These are phyloP conservation scores for Lactarius tabidus DNA, from an alignment of 768 basidiomycete species.

Conservation along the genomic window DNA sequence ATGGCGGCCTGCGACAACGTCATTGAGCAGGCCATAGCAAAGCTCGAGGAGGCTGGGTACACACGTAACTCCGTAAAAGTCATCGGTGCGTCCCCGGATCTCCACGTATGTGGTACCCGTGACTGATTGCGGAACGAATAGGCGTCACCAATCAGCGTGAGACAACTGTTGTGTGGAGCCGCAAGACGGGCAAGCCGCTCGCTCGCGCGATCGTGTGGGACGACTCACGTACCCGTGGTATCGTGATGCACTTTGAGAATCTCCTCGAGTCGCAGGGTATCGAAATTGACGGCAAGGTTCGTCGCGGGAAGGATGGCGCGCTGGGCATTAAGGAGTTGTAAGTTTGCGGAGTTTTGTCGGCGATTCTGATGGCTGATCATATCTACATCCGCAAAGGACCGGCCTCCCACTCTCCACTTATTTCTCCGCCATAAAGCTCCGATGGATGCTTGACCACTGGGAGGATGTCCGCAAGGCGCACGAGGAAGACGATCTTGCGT, in stretches of 20 bases:
- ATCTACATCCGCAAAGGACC: slow-evolving; percentile 49
- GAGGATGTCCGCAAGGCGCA: slow-evolving; percentile 73
- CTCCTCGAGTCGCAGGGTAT: slow-evolving; percentile 72
- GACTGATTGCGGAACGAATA: slow-evolving; percentile 29
- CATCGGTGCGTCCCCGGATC: slow-evolving; percentile 59
- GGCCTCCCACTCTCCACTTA: slow-evolving; percentile 96
- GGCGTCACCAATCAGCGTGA: slow-evolving; percentile 98
- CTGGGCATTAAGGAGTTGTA: slow-evolving; percentile 65
- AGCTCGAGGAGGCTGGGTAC: slow-evolving; percentile 75
- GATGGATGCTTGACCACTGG: slow-evolving; percentile 94
- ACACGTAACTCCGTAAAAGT: slow-evolving; percentile 78
- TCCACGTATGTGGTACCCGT: slow-evolving; percentile 1
- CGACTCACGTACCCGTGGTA: slow-evolving; percentile 86
- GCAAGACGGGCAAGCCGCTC: slow-evolving; percentile 81
- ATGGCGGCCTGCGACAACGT: slow-evolving; percentile 68
- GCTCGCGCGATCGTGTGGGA: slow-evolving; percentile 95
- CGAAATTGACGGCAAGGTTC: slow-evolving; percentile 62
- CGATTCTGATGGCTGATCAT: slow-evolving; percentile 1
- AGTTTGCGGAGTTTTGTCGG: slow-evolving; percentile 31
- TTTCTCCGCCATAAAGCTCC: slow-evolving; percentile 93
- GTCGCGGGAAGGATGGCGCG: slow-evolving; percentile 66
- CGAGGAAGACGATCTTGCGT: slow-evolving; percentile 72
- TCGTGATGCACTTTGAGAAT: slow-evolving; percentile 74
- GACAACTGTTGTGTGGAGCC: slow-evolving; percentile 91
- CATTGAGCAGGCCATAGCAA: slow-evolving; percentile 65